phyloP scores from a whole-genome alignment of 805 yeast genomes.

The Monosporozyma siamensis region DNA sequence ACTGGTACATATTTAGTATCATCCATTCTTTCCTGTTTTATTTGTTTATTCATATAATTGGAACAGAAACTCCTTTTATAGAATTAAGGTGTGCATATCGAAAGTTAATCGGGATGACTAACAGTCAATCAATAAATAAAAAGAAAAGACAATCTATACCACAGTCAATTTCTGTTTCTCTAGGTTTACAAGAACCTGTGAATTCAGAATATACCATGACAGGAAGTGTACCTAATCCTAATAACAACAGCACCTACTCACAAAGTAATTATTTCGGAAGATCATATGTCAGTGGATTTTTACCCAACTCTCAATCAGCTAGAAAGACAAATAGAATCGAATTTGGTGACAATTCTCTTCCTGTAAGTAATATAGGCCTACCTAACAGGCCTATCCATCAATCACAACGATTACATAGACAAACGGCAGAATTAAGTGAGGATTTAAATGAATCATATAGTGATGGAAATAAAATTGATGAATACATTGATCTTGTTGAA shows the following conservation, averaged over 20 bases:
- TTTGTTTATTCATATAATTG: too few species aligned
- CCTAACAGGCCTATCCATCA: constrained; percentile 18
- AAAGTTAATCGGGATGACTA: background rate
- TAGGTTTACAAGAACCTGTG: constrained; percentile 21
- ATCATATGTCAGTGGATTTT: constrained; percentile 23
- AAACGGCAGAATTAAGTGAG: constrained; percentile 28
- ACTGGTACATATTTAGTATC: too few species aligned
- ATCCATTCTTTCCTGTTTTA: too few species aligned
- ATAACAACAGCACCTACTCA: background rate
- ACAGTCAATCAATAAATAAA: background rate
- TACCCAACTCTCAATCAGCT: constrained; percentile 15
- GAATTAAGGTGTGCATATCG: too few species aligned
- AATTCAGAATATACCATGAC: background rate
- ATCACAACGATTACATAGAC: constrained; percentile 23
- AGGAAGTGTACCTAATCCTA: background rate
- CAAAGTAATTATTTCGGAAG: constrained; percentile 20
- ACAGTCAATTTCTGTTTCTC: constrained; percentile 26
- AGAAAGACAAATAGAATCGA: constrained; percentile 3
- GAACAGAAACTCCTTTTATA: too few species aligned
- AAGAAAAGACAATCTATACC: constrained; percentile 14
- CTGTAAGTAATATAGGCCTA: constrained; percentile 7
- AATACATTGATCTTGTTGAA: constrained; percentile 10
- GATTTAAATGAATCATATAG: constrained; percentile 17
- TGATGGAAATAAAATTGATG: constrained; percentile 11
- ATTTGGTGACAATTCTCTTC: constrained; percentile 5